Conservation (phyloP, 257 asterid species). For the Salvia rosmarinus region DNA sequence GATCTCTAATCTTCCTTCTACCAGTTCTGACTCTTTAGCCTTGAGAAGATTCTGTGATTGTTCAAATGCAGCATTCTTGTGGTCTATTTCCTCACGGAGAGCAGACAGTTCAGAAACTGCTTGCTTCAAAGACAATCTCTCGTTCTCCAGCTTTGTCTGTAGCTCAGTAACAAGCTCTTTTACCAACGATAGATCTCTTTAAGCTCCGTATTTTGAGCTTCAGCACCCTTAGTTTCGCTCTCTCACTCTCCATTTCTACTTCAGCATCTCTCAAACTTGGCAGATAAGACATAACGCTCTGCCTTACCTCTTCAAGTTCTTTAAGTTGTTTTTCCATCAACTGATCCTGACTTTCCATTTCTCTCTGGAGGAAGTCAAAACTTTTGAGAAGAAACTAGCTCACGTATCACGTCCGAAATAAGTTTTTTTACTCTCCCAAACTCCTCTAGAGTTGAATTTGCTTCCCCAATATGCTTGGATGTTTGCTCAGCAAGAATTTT, state of each 20-base stretch:
- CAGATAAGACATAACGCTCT: conserved; percentile 56
- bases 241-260: conserved; percentile 73
- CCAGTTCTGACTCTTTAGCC: conserved; percentile 75
- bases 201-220: conserved; percentile 70
- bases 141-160: conserved; percentile 55
- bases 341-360: conserved; percentile 64
- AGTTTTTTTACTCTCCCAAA: conserved; percentile 70
- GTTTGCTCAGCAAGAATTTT: conserved; percentile 62
- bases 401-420: conserved; percentile 70
- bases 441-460: conserved; percentile 58
- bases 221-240: conserved; percentile 57
- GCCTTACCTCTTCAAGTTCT: conserved; percentile 70
- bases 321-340: conserved; percentile 54
- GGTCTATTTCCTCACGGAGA: conserved; percentile 59
- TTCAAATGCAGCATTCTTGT: conserved; percentile 58
- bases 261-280: conserved; percentile 64
- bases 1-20: conserved; percentile 72
- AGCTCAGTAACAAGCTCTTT: conserved; percentile 58
- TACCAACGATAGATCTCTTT: conserved; percentile 64
- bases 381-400: conserved; percentile 73
- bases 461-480: conserved; percentile 56
- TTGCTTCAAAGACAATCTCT: conserved; percentile 53
- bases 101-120: conserved; percentile 48
- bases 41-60: conserved; percentile 55
- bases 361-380: conserved; percentile 55